Conservation (phyloP, 1,139 yeast species). For the Sugiyamaella grinbergsii region DNA sequence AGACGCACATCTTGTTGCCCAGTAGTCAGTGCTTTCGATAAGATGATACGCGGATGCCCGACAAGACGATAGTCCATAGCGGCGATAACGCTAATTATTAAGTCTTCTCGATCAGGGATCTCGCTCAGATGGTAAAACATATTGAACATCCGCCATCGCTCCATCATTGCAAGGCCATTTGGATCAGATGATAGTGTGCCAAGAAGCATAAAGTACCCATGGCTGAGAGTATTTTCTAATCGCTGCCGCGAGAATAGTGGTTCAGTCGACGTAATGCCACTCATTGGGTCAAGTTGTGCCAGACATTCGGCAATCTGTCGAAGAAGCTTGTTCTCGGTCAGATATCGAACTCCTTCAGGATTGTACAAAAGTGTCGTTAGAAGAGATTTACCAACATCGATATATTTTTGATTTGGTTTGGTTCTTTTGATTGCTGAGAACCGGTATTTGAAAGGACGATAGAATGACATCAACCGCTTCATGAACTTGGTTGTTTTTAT, state of each 20-base stretch:
- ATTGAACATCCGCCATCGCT: constrained; percentile 83
- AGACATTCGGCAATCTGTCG: constrained; percentile 87
- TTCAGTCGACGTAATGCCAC: constrained; percentile 72
- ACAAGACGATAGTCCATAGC: constrained; percentile 63
- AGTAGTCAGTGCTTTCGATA: constrained; percentile 64
- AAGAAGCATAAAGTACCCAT: constrained; percentile 76
- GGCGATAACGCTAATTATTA: constrained; percentile 59
- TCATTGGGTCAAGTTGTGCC: constrained; percentile 80
- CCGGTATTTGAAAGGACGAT: constrained; percentile 85
- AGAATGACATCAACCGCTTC: constrained; percentile 81
- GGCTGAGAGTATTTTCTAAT: constrained; percentile 63
- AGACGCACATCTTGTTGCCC: constrained; percentile 56
- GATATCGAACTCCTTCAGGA: constrained; percentile 64
- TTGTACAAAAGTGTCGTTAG: constrained; percentile 66
- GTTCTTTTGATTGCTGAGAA: constrained; percentile 65
- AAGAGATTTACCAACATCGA: constrained; percentile 72
- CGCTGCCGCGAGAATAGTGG: constrained; percentile 68
- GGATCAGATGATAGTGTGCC: constrained; percentile 66
- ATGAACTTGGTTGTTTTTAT: constrained; percentile 80
- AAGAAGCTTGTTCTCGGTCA: constrained; percentile 72
- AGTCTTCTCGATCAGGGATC: constrained; percentile 57
- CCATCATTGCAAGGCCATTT: constrained; percentile 67
- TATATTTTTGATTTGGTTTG: constrained; percentile 56
- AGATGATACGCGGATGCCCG: constrained; percentile 66
- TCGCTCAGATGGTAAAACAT: constrained; percentile 72